Conservation (phyloP, 176 grass and related monocot genomes). For the Alloteropsis semialata region DNA sequence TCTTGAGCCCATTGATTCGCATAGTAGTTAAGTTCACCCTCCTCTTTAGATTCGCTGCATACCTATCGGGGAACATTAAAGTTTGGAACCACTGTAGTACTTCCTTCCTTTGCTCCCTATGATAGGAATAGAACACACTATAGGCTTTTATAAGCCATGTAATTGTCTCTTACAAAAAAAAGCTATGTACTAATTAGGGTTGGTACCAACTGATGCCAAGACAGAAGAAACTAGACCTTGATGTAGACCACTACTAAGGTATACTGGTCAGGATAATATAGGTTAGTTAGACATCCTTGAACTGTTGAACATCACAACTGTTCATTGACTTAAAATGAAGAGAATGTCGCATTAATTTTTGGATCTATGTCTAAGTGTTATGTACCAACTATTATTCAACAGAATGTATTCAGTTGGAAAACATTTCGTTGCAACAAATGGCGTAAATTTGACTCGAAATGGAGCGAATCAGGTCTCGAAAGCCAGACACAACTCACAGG, state of each 20-base stretch:
- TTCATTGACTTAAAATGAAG: background rate
- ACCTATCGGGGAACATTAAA: too few relatives aligned
- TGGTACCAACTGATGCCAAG: constrained; percentile 12
- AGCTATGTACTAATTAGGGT: too few relatives aligned
- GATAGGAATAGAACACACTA: background rate
- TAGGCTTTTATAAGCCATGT: background rate
- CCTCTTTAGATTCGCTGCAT: too few relatives aligned
- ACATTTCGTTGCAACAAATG: background rate
- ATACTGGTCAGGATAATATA: background rate
- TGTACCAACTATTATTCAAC: background rate
- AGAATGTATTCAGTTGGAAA: background rate
- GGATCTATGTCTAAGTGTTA: background rate
- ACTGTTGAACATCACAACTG: background rate
- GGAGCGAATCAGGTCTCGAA: background rate
- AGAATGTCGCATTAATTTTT: background rate
- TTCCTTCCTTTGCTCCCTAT: too few relatives aligned
- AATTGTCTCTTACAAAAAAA: too few relatives aligned
- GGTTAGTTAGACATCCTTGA: background rate
- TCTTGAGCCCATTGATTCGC: too few relatives aligned
- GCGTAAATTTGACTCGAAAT: background rate
- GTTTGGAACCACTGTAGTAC: too few relatives aligned
- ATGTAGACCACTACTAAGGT: background rate
- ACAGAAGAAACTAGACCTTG: background rate
- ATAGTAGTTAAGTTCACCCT: too few relatives aligned
- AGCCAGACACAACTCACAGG: background rate